Conservation (phyloP, 257 asterid genomes). For the Solanum lignicaule region DNA sequence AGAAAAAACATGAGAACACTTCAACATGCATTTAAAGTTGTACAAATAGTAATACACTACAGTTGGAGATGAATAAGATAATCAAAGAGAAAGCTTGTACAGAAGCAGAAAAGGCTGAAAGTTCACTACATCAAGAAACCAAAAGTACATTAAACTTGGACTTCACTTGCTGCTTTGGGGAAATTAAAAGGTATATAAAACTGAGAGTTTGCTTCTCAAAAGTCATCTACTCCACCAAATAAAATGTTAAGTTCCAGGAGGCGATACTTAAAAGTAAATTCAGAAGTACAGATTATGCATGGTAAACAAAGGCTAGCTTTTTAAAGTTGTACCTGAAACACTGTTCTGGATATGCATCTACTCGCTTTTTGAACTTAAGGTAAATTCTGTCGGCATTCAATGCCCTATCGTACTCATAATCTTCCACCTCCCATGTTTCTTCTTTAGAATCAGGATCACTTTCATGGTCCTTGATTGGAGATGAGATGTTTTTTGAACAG, state of each 20-base stretch:
- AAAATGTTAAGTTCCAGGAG: not conserved
- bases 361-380: constrained; percentile 81
- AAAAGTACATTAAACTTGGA: not conserved
- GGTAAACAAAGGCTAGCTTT: not conserved
- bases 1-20: not conserved
- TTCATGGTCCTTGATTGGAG: constrained; percentile 25
- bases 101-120: not conserved
- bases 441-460: constrained; percentile 23
- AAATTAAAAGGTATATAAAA: not conserved
- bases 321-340: constrained; percentile 59
- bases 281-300: not conserved
- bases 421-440: constrained; percentile 68
- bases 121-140: not conserved
- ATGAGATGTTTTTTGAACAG: constrained; percentile 16
- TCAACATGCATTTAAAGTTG: not conserved
- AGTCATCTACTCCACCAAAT: not conserved
- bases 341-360: constrained; percentile 73
- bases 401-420: constrained; percentile 74
- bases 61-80: not conserved
- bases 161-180: not conserved
- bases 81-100: not conserved
- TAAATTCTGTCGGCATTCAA: constrained; percentile 71
- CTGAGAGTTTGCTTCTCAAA: not conserved
- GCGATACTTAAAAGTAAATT: not conserved
- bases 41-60: not conserved